Evolutionary conservation across 148 eudicot species (phyloP), one percentile per base, ranked within the genome.

Genomic region (Polygonum aviculare): DNA sequence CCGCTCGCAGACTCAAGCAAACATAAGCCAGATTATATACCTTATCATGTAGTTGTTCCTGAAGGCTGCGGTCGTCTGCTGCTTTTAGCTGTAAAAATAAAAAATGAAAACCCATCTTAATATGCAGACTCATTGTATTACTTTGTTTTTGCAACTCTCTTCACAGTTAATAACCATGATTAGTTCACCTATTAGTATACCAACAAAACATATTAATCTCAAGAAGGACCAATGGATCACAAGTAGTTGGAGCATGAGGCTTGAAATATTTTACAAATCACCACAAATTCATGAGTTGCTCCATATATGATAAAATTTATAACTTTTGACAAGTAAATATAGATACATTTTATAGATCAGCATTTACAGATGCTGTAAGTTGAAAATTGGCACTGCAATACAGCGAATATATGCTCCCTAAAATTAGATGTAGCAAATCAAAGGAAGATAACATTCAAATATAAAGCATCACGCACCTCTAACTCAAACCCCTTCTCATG

Each of bases 11-110:
- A 55, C 9, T 60, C 49, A 38, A 63, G 39, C 47, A 54, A 57
- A 5, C 26, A 57, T 55, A 55, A 10, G 40, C 36, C 36, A 67
- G 72, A 35, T 67, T 67, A 15, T 16, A 16, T 67, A 95, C 99
- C 99, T 95, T 93, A 72, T 87, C 87, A 76, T 91, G 89, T 79
- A 95, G 87, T 80, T 95, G 98, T 83, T 95, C 99, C 76, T 93
- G 97, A 65, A 95, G 97, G 59, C 93, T 83, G 49, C 97, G 90
- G 75, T 95, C 93, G 77, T 95, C 99, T 49, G 99, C 99, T 71
- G 94, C 75, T 84, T 84, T 93, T 40, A 95, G 86, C 98, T 95
- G 89, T 83, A 85, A 73, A 35, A 67, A 69, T 50, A 73, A 5
- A 33, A 67, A 36, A 4, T 35, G 10, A 60, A 60, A 2, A 5